Percentiles rank a stretch among this genome's conserved stretches.
Evolutionary conservation across 306 rosid species (phyloP).

Genomic region (Castanea crenata): DNA sequence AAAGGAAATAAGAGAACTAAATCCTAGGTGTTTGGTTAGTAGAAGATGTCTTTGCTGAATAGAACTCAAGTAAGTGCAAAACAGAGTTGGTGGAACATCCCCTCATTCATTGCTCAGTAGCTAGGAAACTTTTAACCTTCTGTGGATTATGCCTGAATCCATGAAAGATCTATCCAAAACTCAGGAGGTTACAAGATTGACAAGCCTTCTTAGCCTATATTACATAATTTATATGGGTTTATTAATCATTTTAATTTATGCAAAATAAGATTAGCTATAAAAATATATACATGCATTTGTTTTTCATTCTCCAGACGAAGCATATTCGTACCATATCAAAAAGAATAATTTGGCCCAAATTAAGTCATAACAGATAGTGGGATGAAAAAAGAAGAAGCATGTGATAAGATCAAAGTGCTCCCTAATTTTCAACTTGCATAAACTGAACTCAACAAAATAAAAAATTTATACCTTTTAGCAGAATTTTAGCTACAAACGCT

Average conservation of each 20-base stretch:
- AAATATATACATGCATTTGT: neutral
- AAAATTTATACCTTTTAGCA: neutral
- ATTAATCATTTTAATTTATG: neutral
- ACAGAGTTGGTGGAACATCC: neutral
- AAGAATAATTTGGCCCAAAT: slow-evolving; percentile 6
- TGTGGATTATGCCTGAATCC: neutral
- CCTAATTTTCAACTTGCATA: neutral
- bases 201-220: neutral
- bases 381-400: neutral
- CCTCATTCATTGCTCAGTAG: neutral
- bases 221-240: neutral
- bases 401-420: neutral
- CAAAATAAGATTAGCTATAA: neutral
- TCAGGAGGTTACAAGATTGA: neutral
- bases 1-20: neutral
- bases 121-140: neutral
- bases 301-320: neutral
- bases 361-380: neutral
- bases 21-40: neutral
- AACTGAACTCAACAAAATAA: neutral
- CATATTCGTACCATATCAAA: neutral
- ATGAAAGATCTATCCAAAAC: neutral
- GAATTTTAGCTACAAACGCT: slow-evolving; percentile 1
- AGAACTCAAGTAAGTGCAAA: neutral
- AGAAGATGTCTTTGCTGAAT: neutral